Conservation (phyloP, 177 flowering plant genomes). For the Telopea speciosissima region DNA sequence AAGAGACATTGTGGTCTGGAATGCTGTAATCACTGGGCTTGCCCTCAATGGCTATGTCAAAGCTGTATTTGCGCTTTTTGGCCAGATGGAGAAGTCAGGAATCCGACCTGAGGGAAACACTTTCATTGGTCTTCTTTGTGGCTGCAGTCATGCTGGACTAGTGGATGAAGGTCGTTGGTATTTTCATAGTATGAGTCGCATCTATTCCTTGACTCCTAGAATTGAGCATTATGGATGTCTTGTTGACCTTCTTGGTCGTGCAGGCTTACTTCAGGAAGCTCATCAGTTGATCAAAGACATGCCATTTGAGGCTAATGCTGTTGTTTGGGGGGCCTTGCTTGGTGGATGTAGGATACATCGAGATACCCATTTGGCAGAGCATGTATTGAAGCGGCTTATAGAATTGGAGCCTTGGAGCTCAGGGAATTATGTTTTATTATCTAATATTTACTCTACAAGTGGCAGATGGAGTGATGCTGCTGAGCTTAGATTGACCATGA, state of each 20-base stretch:
- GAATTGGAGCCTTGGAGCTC: slow-evolving; percentile 61
- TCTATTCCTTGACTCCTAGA: slow-evolving; percentile 35
- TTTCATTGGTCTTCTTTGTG: slow-evolving; percentile 59
- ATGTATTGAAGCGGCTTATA: slow-evolving; percentile 35
- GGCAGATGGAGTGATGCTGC: slow-evolving; percentile 57
- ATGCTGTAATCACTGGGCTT: slow-evolving; percentile 53
- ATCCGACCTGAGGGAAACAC: slow-evolving; percentile 49
- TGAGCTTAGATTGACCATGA: slow-evolving; percentile 42
- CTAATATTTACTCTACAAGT: slow-evolving; percentile 53
- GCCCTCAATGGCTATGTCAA: slow-evolving; percentile 49
- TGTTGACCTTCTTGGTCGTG: slow-evolving; percentile 30
- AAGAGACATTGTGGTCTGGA: slow-evolving; percentile 56
- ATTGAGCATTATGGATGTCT: neutral
- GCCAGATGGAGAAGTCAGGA: slow-evolving; percentile 47
- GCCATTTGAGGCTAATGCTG: slow-evolving; percentile 62
- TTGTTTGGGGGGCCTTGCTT: slow-evolving; percentile 68
- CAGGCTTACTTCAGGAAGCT: slow-evolving; percentile 57
- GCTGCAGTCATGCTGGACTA: slow-evolving; percentile 61
- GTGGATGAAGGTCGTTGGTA: slow-evolving; percentile 45
- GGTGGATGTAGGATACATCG: slow-evolving; percentile 52
- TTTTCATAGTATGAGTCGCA: slow-evolving; percentile 36
- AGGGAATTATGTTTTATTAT: slow-evolving; percentile 58
- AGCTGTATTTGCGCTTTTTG: slow-evolving; percentile 45
- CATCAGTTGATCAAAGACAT: slow-evolving; percentile 37
- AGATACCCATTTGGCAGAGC: slow-evolving; percentile 46